A percentile compares a stretch with the other conserved stretches of the same genome.
Evolutionary conservation across 345 rosid species (phyloP).

Genomic region (Adansonia digitata): DNA sequence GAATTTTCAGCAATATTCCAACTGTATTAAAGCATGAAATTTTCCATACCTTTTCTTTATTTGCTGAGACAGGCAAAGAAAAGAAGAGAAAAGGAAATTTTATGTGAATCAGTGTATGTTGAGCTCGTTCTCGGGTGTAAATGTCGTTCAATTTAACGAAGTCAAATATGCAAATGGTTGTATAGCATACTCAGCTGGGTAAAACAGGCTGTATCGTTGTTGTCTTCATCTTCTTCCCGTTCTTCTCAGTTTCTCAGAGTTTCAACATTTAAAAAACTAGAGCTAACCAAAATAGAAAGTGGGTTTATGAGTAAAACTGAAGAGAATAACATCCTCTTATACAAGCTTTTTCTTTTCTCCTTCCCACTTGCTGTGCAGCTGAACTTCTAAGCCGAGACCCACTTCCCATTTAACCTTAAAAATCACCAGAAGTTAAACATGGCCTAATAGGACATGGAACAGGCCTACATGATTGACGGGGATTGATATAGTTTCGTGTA

Average conservation of each 20-base stretch:
- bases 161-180: background rate
- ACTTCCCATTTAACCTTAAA: slow-evolving; percentile 1
- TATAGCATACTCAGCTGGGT: background rate
- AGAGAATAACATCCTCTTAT: slow-evolving; percentile 3
- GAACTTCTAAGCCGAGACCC: slow-evolving; percentile 1
- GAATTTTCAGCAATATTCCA: slow-evolving; percentile 12
- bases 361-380: background rate
- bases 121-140: background rate
- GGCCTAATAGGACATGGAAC: background rate
- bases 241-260: background rate
- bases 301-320: background rate
- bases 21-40: background rate
- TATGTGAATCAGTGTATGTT: background rate
- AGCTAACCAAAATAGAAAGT: background rate
- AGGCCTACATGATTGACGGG: background rate
- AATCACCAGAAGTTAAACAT: background rate
- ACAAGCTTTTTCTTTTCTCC: background rate
- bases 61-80: slow-evolving; percentile 5
- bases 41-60: slow-evolving; percentile 3
- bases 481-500: background rate
- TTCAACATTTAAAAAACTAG: background rate
- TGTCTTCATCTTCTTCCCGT: background rate
- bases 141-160: background rate
- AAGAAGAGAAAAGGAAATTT: too few species aligned
- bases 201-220: background rate